Conservation (phyloP, 331 rosid genomes). For the Phaseolus coccineus region DNA sequence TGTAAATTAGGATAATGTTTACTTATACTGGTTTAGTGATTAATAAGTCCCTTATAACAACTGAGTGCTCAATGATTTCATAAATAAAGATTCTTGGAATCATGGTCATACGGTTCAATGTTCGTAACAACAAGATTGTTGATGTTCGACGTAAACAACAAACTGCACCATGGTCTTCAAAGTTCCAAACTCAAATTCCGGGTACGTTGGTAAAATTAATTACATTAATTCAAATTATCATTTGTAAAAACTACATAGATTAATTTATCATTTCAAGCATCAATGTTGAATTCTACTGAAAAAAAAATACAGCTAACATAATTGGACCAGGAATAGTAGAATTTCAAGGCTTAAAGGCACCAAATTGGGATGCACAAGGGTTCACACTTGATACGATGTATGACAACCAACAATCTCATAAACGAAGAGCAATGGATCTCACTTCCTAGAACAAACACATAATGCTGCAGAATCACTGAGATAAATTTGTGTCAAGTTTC, state of each 20-base stretch:
- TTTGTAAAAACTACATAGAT: neutral
- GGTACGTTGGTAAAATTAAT: neutral
- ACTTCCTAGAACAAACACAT: neutral
- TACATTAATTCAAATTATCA: neutral
- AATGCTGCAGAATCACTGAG: neutral
- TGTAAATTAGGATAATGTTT: conserved; percentile 5
- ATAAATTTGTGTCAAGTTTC: neutral
- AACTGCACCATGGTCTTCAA: neutral
- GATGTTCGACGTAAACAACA: neutral
- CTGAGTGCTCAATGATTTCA: neutral
- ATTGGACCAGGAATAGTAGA: neutral
- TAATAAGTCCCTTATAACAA: neutral
- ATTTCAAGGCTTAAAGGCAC: neutral
- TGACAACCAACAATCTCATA: neutral
- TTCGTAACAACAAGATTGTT: neutral
- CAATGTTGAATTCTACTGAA: neutral
- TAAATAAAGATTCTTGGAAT: conserved; percentile 5
- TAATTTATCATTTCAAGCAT: conserved; percentile 16
- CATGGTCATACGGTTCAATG: neutral
- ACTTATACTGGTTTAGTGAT: neutral
- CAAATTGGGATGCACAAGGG: neutral
- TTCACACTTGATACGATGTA: neutral
- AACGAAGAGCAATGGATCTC: neutral
- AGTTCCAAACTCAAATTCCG: neutral
- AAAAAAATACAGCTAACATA: neutral